Base-by-base conservation (phyloP, 139 green algal genomes). In the Chlamydomonas schloesseri region DNA sequence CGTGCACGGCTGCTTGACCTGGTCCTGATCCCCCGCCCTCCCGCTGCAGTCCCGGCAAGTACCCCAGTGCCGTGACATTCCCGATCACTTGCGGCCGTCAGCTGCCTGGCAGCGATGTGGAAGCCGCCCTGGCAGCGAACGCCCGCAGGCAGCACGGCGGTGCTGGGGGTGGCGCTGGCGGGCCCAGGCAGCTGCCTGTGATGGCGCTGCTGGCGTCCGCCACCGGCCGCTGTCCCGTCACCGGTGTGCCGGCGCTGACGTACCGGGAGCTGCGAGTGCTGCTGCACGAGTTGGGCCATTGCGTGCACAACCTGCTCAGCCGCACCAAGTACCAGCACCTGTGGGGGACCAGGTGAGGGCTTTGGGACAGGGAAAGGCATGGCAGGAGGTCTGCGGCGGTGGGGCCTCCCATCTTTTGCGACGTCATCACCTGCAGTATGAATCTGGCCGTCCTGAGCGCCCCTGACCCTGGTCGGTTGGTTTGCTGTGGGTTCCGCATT, bases 271-370 rank as follows among this genome's bases (percentile, higher is more conserved):
- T 98, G 53, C 93, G 94, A 21, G 97, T 93, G 55, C 90, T 99
- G 36, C 92, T 98, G 29, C 97, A 99, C 73, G 97, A 99, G 90
- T 94, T 98, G 89, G 97, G 97, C 42, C 97, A 99, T 89, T 96
- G 96, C 33, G 77, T 97, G 69, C 94, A 99, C 89, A 96, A 93
- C 57, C 83, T 98, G 69, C 89, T 98, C 28, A 96, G 92, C 17
- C 84, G 93, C 46, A 99, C 97, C 2, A 64, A 87, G 34, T 98
- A 93, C 76, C 97, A 99, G 84, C 97, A 99, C 90, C 78, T 98
- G 29, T 94, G 93, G 62, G 97, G 97, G 69, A 93, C 89, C 0
- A 71, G 91, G 84, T 92, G 65, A 37, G 88, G n/a, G 34, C 73
- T n/a, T n/a, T n/a, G n/a, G n/a, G n/a, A n/a, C n/a, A n/a, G n/a